These are phyloP conservation scores for Naganishia antarctica DNA, from an alignment of 768 basidiomycete genomes.

Conservation along the genomic window DNA sequence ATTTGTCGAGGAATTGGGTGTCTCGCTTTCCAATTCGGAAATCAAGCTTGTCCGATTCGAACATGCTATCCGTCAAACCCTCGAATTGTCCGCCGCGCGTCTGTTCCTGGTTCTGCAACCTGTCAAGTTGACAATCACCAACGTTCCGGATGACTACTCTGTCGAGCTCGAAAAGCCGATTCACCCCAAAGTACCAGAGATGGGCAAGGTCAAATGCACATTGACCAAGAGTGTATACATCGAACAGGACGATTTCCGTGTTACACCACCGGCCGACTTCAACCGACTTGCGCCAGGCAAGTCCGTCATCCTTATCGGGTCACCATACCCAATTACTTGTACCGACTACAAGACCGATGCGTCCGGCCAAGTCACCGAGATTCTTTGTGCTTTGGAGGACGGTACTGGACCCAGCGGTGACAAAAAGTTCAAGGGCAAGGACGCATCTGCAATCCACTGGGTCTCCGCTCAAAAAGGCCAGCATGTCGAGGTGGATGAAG, in stretches of 20 bases:
- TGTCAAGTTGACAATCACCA: constrained; percentile 84
- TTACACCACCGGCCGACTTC: constrained; percentile 81
- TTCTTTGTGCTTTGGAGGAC: constrained; percentile 73
- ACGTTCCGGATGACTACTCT: constrained; percentile 78
- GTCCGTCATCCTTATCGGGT: constrained; percentile 92
- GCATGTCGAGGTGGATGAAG: constrained; percentile 72
- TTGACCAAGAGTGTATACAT: constrained; percentile 87
- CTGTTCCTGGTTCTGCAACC: constrained; percentile 87
- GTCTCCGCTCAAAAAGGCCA: constrained; percentile 69
- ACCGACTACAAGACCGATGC: constrained; percentile 75
- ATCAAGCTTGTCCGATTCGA: constrained; percentile 88
- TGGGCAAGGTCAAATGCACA: constrained; percentile 74
- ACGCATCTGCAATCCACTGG: constrained; percentile 84
- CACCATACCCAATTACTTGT: constrained; percentile 84
- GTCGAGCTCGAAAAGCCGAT: constrained; percentile 81
- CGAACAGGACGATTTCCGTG: constrained; percentile 86
- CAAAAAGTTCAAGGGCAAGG: constrained; percentile 64
- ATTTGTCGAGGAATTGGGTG: constrained; percentile 90
- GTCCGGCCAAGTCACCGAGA: constrained; percentile 70
- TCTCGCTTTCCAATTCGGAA: constrained; percentile 74
- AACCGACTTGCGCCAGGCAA: constrained; percentile 97
- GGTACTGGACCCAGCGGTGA: constrained; percentile 51
- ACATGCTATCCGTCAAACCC: constrained; percentile 76
- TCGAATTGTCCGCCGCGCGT: constrained; percentile 80
- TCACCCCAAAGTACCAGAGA: constrained; percentile 85